phyloP scores from a whole-genome alignment of 129 eudicot genomes.

The Glebionis coronaria region DNA sequence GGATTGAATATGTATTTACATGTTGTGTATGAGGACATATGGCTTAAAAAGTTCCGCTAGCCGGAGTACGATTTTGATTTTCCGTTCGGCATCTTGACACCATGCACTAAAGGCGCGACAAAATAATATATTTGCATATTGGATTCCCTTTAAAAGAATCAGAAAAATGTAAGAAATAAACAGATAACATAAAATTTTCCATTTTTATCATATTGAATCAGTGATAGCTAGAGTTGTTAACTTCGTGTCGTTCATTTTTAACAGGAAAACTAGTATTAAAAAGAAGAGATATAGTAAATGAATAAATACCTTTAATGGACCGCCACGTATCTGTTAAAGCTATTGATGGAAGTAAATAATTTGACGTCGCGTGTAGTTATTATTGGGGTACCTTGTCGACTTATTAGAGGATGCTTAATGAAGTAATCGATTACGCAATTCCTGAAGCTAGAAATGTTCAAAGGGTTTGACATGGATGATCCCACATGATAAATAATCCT shows the following conservation, averaged over 20 bases:
- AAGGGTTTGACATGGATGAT: slow-evolving; percentile 39
- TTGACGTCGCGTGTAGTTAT: slow-evolving; percentile 42
- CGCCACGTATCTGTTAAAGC: slow-evolving; percentile 59
- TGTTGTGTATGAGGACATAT: not conserved
- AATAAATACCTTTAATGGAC: slow-evolving; percentile 13
- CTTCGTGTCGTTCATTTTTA: too few relatives aligned
- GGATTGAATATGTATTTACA: not conserved
- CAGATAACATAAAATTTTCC: not conserved
- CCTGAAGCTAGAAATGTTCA: not conserved
- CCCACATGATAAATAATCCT: slow-evolving; percentile 42
- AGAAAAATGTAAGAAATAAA: not conserved
- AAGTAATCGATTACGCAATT: slow-evolving; percentile 27
- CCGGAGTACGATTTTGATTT: slow-evolving; percentile 9
- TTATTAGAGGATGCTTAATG: slow-evolving; percentile 26
- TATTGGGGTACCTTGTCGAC: slow-evolving; percentile 39
- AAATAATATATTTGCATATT: slow-evolving; percentile 19
- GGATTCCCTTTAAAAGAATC: not conserved
- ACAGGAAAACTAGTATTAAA: too few relatives aligned
- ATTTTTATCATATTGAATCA: not conserved
- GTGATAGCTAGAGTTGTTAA: not conserved
- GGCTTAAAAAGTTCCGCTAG: slow-evolving; percentile 17
- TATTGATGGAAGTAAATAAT: slow-evolving; percentile 55
- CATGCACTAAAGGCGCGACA: slow-evolving; percentile 3
- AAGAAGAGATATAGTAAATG: slow-evolving; percentile 6
- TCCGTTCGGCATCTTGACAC: slow-evolving; percentile 2